Percentiles rank a stretch among this genome's conserved stretches.
Conservation (phyloP, 2,329 filamentous ascomycete genomes). For the Phaeophleospora eucalypticola region DNA sequence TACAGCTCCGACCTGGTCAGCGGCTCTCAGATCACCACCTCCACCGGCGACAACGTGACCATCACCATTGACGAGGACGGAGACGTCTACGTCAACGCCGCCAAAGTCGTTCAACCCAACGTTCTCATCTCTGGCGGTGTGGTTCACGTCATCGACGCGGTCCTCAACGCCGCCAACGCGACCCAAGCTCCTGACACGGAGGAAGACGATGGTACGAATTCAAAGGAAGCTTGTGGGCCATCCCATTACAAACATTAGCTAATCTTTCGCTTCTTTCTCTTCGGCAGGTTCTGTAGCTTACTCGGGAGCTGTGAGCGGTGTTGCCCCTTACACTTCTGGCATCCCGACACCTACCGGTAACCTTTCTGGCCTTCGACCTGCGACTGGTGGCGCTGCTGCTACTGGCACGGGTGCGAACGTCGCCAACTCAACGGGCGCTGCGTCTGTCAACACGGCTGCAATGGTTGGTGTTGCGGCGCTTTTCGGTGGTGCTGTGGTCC, state of each 20-base stretch:
- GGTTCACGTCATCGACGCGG: constrained; percentile 53
- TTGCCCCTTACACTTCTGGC: constrained; percentile 54
- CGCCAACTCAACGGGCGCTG: constrained; percentile 28
- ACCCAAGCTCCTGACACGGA: constrained; percentile 41
- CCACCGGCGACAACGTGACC: constrained; percentile 37
- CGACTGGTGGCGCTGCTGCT: constrained; percentile 22
- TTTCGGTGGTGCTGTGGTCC: constrained; percentile 42
- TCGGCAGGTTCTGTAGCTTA: constrained; percentile 50
- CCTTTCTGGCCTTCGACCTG: no score
- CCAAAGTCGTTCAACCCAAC: constrained; percentile 39
- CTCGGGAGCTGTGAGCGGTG: constrained; percentile 47
- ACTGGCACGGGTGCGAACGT: constrained; percentile 30
- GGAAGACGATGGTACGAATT: no score
- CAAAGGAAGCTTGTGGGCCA: no score
- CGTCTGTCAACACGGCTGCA: constrained; percentile 29
- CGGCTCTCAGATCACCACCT: constrained; percentile 35
- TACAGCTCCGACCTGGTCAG: constrained; percentile 48
- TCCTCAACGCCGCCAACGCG: constrained; percentile 54
- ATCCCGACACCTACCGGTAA: constrained; percentile 42
- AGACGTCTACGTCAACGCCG: constrained; percentile 43
- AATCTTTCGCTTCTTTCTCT: no score
- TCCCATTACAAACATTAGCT: no score
- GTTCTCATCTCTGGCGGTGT: constrained; percentile 45
- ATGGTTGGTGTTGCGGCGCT: constrained; percentile 45
- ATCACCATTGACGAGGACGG: constrained; percentile 37